A percentile compares a stretch with the other conserved stretches of the same genome.
Evolutionary conservation across 179 eudicot species (phyloP).

Genomic region (Beta corolliflora): DNA sequence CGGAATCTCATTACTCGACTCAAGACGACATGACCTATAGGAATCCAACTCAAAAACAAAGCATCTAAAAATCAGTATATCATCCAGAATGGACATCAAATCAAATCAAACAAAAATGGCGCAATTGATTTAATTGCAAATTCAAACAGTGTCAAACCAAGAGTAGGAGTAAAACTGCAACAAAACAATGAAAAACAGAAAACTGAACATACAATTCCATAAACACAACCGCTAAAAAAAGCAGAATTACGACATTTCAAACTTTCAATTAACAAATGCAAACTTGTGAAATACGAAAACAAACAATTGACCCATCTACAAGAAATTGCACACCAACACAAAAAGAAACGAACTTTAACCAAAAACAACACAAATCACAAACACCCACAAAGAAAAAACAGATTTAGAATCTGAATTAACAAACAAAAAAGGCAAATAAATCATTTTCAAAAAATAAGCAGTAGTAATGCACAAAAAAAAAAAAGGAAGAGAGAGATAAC

Average conservation of each 20-base stretch:
- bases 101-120: not conserved
- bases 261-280: not conserved
- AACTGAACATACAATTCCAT: not conserved
- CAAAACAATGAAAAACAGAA: not conserved
- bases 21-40: not conserved
- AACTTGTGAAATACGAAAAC: not conserved
- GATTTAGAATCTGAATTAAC: not conserved
- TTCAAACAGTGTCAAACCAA: not conserved
- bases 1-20: not conserved
- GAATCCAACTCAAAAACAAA: not conserved
- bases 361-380: not conserved
- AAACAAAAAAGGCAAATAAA: not conserved
- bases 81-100: not conserved
- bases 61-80: not conserved
- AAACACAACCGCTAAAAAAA: not conserved
- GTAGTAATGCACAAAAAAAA: no score
- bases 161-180: not conserved
- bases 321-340: not conserved
- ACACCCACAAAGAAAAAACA: not conserved
- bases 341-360: not conserved
- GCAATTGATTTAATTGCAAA: not conserved
- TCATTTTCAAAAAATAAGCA: not conserved
- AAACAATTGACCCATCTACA: not conserved
- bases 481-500: conserved; percentile 25
- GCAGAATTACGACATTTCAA: not conserved